A percentile compares a stretch with the other conserved stretches of the same genome.
Conservation (phyloP, 2,329 filamentous ascomycete species). For the Colletotrichum trifolii region DNA sequence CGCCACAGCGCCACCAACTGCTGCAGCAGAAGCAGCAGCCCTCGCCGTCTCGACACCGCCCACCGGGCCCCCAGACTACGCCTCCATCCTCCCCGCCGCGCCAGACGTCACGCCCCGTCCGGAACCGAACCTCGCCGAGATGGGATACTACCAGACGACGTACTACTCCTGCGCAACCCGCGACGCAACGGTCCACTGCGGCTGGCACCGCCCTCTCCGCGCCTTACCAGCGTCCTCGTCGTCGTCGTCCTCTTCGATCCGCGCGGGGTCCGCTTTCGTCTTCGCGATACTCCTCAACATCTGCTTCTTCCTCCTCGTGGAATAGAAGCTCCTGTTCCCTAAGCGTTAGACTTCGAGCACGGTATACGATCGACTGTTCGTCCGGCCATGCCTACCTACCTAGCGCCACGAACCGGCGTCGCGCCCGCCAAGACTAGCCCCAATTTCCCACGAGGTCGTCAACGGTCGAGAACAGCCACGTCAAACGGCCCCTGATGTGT, state of each 20-base stretch:
- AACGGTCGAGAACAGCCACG: not conserved
- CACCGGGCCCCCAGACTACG: slow-evolving; percentile 35
- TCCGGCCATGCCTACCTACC: too few species aligned
- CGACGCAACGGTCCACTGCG: slow-evolving; percentile 33
- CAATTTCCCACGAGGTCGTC: slow-evolving; percentile 7
- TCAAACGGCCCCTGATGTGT: not conserved
- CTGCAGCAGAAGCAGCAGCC: slow-evolving; percentile 1
- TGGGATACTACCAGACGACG: slow-evolving; percentile 35
- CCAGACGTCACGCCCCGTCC: slow-evolving; percentile 34
- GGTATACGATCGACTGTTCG: too few species aligned
- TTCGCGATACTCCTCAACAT: too few species aligned
- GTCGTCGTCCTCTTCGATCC: not conserved
- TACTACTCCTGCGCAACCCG: slow-evolving; percentile 36
- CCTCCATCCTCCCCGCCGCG: slow-evolving; percentile 34
- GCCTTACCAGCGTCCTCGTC: slow-evolving; percentile 18
- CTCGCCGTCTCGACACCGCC: slow-evolving; percentile 8
- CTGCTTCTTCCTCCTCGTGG: too few species aligned
- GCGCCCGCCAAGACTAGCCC: not conserved
- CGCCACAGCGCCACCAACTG: not conserved
- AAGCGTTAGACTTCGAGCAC: too few species aligned
- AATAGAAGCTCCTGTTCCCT: too few species aligned
- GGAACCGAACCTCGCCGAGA: slow-evolving; percentile 35
- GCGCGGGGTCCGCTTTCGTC: not conserved
- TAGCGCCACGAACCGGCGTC: too few species aligned
- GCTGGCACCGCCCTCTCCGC: slow-evolving; percentile 36